phyloP scores from a whole-genome alignment of 148 eudicot genomes.

The Nepenthes gracilis region DNA sequence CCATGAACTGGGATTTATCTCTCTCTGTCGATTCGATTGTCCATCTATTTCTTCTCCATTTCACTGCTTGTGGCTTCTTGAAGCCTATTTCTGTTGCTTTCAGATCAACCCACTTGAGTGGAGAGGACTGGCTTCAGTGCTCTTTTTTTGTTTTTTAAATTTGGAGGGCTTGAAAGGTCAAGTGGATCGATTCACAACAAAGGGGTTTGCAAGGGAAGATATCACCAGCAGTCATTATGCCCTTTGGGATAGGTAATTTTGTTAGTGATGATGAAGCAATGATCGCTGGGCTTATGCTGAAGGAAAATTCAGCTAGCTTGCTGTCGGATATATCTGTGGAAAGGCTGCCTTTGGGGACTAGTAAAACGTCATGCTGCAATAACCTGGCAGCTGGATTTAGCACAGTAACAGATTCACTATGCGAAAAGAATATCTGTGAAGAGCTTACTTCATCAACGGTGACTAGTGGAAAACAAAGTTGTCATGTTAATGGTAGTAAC shows the following conservation, averaged over 20 bases:
- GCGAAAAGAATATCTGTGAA: no score
- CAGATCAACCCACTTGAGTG: no score
- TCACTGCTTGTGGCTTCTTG: neutral
- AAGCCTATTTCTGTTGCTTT: no score
- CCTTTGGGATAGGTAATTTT: constrained; percentile 28
- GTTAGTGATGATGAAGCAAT: constrained; percentile 24
- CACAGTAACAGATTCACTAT: no score
- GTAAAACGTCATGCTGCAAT: constrained; percentile 18
- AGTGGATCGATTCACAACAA: constrained; percentile 1
- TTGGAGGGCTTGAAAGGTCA: neutral
- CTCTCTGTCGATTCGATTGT: no score
- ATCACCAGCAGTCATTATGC: constrained; percentile 8
- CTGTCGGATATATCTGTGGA: constrained; percentile 14
- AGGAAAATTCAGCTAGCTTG: constrained; percentile 11
- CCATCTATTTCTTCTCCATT: no score
- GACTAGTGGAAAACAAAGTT: no score
- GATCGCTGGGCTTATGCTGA: constrained; percentile 22
- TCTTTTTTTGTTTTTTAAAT: no score
- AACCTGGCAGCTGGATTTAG: constrained; percentile 8
- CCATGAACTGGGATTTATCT: no score
- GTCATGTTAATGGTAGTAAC: neutral
- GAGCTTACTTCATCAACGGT: no score
- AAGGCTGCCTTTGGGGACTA: constrained; percentile 23
- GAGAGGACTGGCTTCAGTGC: no score
- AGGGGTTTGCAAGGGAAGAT: no score